Percentiles rank a stretch among this genome's conserved stretches.
Conservation (phyloP, 192 early-diverging fungal genomes). For the Lunasporangiospora selenospora region DNA sequence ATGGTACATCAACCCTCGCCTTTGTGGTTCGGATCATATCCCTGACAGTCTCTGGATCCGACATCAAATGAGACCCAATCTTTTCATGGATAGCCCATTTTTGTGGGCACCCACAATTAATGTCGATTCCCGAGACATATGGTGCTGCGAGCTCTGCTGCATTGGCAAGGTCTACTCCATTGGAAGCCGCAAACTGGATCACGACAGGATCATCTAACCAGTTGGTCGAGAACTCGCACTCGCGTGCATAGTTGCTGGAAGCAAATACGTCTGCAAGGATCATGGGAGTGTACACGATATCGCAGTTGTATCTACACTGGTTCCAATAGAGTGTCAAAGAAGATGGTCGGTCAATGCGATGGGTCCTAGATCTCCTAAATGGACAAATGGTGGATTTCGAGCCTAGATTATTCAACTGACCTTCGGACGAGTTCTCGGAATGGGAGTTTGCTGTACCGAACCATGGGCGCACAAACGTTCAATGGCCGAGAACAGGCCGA, state of each 20-base stretch:
- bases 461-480: slow-evolving; percentile 96
- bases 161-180: slow-evolving; percentile 79
- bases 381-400: too few species aligned
- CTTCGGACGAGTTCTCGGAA: slow-evolving; percentile 87
- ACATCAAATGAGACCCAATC: slow-evolving; percentile 88
- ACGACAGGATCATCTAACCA: slow-evolving; percentile 84
- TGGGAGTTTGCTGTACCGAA: slow-evolving; percentile 93
- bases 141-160: slow-evolving; percentile 85
- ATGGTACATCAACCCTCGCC: slow-evolving; percentile 68
- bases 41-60: slow-evolving; percentile 86
- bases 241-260: slow-evolving; percentile 79
- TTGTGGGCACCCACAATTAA: slow-evolving; percentile 98
- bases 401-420: slow-evolving; percentile 61
- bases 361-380: too few species aligned
- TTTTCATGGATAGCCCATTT: slow-evolving; percentile 92
- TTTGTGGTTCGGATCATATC: slow-evolving; percentile 90
- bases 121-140: slow-evolving; percentile 75
- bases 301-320: slow-evolving; percentile 74
- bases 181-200: slow-evolving; percentile 93
- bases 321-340: neutral
- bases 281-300: slow-evolving; percentile 96
- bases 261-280: slow-evolving; percentile 93
- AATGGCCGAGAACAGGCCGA: slow-evolving; percentile 44
- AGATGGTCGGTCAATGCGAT: neutral
- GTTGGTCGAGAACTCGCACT: slow-evolving; percentile 85